phyloP scores from a whole-genome alignment of 345 rosid species.

The Brassica carinata region DNA sequence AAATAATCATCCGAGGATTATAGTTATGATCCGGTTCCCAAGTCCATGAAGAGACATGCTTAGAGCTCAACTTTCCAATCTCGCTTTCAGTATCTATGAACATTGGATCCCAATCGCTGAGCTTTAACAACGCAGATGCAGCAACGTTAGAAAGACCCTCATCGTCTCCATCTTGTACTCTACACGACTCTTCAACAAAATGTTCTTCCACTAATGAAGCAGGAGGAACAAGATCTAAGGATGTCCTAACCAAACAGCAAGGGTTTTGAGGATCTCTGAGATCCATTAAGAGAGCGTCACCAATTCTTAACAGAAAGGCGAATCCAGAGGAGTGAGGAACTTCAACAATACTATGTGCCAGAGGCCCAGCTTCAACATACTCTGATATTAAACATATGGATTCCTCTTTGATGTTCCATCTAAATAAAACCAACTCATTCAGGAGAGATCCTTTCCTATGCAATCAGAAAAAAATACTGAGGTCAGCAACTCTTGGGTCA shows the following conservation, averaged over 20 bases:
- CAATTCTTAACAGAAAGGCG: slow-evolving; percentile 86
- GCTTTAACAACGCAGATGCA: slow-evolving; percentile 88
- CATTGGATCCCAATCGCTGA: slow-evolving; percentile 97
- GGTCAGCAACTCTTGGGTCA: slow-evolving; percentile 34
- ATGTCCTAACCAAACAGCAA: slow-evolving; percentile 66
- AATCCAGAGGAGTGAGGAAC: slow-evolving; percentile 85
- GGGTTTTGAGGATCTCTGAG: slow-evolving; percentile 82
- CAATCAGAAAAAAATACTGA: slow-evolving; percentile 35
- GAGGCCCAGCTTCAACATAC: slow-evolving; percentile 72
- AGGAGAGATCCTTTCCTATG: slow-evolving; percentile 67
- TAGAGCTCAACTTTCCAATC: slow-evolving; percentile 52
- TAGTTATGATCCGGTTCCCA: slow-evolving; percentile 80
- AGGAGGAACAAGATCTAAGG: slow-evolving; percentile 65
- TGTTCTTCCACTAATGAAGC: slow-evolving; percentile 68
- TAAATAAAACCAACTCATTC: slow-evolving; percentile 71
- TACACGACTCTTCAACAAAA: slow-evolving; percentile 73
- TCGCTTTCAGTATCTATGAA: slow-evolving; percentile 74
- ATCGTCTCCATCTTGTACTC: slow-evolving; percentile 84
- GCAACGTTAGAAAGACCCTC: slow-evolving; percentile 95
- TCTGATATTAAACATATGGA: slow-evolving; percentile 57
- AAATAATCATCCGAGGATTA: slow-evolving; percentile 71
- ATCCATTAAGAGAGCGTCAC: slow-evolving; percentile 96
- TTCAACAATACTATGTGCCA: slow-evolving; percentile 78
- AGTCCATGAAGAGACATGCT: slow-evolving; percentile 82
- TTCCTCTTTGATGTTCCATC: slow-evolving; percentile 67